Base-by-base conservation (phyloP, 2,329 filamentous ascomycete genomes). In the Samsoniella hepiali region DNA sequence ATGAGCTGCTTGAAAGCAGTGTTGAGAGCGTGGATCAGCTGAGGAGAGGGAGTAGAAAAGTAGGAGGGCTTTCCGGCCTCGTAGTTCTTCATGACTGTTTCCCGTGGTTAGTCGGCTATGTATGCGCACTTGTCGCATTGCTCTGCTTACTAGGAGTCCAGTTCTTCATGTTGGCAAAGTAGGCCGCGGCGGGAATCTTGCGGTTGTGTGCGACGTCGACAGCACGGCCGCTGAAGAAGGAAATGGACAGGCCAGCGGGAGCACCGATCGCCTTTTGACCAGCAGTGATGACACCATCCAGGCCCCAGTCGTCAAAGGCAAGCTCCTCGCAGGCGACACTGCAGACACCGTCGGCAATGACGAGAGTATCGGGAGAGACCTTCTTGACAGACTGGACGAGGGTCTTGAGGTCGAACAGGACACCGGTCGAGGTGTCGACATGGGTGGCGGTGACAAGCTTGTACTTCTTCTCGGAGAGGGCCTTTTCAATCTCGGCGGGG, bases 51-150 rank as follows among this genome's bases (percentile, higher is more conserved):
- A 1, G 95, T 99, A 44, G 95, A 95, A 73, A 99, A 99, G 82
- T 99, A 99, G 2, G 93, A 96, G 44, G 95, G 87, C 81, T 98
- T 99, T 82, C 93, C 92, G 67, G 92, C 91, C 81, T 99, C 95
- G 78, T 99, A 99, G 80, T 97, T 98, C 80, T 95, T 88, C 94
- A 99, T 98, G 77, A 99, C 90, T 91, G 32, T 31, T 11, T 27
- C 56, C 34, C 22, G 27, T 50, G 42, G 57, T 47, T 42, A 49
- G 34, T 34, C 17, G 27, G 31, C 6, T n/a, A 10, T 17, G 27
- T 31, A 22, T 17, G 36, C 44, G 34, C 59, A 54, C 36, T 49
- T n/a, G 10, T 13, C 15, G 11, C 27, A 17, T 22, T 5, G n/a
- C n/a, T 56, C 32, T 44, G 60, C 60, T 57, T 82, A 91, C 89